A percentile compares a stretch with the other conserved stretches of the same genome.
Evolutionary conservation across 1,139 yeast species (phyloP).

Genomic region (Chernovozyma sophiae-reginae): DNA sequence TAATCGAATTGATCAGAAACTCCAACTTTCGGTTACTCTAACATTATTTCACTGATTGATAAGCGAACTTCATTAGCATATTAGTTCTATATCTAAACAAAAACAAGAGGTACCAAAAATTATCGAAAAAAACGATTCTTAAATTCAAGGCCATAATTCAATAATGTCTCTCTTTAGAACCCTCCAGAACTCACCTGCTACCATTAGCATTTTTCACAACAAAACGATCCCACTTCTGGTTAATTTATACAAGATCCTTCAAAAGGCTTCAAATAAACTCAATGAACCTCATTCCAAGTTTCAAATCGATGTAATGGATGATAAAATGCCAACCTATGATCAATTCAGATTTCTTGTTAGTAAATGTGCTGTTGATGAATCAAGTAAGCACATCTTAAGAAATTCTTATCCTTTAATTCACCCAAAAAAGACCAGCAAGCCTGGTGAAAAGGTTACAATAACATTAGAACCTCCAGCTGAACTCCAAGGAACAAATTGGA

Average conservation of each 20-base stretch:
- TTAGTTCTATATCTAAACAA: too few relatives aligned
- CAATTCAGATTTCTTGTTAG: conserved; percentile 31
- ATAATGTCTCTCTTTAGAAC: conserved; percentile 39
- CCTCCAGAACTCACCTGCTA: conserved; percentile 42
- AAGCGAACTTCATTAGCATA: too few relatives aligned
- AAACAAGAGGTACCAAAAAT: too few relatives aligned
- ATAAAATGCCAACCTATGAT: conserved; percentile 43
- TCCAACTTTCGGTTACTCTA: too few relatives aligned
- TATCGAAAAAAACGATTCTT: too few relatives aligned
- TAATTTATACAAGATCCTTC: conserved; percentile 28
- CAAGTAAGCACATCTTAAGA: conserved; percentile 25
- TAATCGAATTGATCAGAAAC: too few relatives aligned
- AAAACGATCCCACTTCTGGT: conserved; percentile 31
- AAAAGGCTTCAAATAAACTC: conserved; percentile 27
- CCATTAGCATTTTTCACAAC: conserved; percentile 42
- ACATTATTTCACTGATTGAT: too few relatives aligned
- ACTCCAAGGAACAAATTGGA: conserved; percentile 12
- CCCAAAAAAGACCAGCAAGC: conserved; percentile 18
- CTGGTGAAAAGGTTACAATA: conserved; percentile 15
- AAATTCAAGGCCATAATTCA: too few relatives aligned
- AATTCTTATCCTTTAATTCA: conserved; percentile 37
- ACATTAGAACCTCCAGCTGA: conserved; percentile 29
- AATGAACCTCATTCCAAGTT: conserved; percentile 24
- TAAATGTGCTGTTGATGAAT: conserved; percentile 24
- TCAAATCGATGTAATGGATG: conserved; percentile 35